Evolutionary conservation across 2,329 filamentous ascomycete genomes (phyloP), one percentile per base, ranked within the genome.

Genomic region (Sordariomycetes sp.): DNA sequence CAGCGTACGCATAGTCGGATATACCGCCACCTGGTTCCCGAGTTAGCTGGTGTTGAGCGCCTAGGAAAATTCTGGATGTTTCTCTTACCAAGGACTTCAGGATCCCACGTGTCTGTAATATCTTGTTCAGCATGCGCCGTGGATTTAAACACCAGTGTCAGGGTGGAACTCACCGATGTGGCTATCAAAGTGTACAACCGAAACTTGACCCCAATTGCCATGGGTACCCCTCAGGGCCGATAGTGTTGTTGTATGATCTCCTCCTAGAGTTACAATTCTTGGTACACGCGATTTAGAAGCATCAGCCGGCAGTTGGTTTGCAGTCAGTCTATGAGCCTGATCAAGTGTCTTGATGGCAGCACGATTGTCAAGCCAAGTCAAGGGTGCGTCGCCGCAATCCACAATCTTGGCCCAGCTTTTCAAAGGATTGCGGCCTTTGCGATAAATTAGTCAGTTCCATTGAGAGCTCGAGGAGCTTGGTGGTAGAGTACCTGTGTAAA

Each of bases 351-450:
- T 62, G 35, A 88, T 61, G 0, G 86, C 86, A 2, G 90, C 62
- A 0, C 66, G 73, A 53, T 92, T 92, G 61, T 93, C 85, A 46
- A 90, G 79, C 0, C 86, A 85, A 1, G 79, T 82, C 40, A 88
- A 68, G 10, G 86, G 86, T 39, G 92, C 85, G 53, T 93, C 86
- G 30, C 86, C 86, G 55, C 86, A 93, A 62, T 93, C 86, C 25
- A 87, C 63, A 38, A 92, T 72, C 26, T 64, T 75, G 2, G 83
- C 82, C 81, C 82, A 88, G 35, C 72, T 81, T 26, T 66, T 64
- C 59, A 87, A 93, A 0, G 86, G 84, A 54, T 93, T 92, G 38
- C 92, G 68, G 14, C 68, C 70, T 2, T 82, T 83, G 14, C 84
- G 75, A 8, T 79, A 73, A 55, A 92, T 92, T 68, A 81, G 29